Conservation (phyloP, 78 protist genomes). For the Dictyostelium firmibasis region DNA sequence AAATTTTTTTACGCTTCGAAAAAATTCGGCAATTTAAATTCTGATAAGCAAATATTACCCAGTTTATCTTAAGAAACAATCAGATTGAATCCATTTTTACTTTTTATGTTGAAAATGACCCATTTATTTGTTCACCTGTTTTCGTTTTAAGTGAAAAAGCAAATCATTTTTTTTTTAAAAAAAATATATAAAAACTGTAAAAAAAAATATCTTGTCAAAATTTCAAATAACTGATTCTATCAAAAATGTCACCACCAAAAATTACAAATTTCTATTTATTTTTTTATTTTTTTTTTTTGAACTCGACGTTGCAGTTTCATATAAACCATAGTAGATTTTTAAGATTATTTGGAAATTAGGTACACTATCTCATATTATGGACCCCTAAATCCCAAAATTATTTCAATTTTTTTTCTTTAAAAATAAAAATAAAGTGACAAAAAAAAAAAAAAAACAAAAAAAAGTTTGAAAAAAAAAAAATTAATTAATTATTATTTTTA, state of each 20-base stretch:
- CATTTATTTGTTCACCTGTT: background rate
- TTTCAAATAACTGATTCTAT: background rate
- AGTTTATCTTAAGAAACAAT: background rate
- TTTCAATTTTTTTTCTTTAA: no score
- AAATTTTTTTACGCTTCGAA: background rate
- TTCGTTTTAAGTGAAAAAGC: background rate
- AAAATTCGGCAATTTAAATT: background rate
- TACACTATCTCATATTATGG: background rate
- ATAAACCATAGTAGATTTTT: background rate
- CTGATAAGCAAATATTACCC: background rate
- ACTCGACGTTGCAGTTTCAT: background rate
- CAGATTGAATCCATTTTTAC: background rate
- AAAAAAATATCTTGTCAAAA: background rate
- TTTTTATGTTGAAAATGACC: background rate
- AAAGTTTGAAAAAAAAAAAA: background rate
- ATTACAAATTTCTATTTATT: background rate
- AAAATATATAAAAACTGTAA: no score
- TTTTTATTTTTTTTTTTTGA: background rate
- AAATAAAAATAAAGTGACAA: no score
- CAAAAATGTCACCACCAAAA: background rate
- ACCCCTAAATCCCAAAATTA: background rate
- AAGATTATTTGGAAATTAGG: no score
- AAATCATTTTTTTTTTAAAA: background rate
- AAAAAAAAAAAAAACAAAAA: no score
- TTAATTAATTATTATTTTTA: no score